A percentile compares a stretch with the other conserved stretches of the same genome.
phyloP scores from a whole-genome alignment of 108 stramenopile species.

The Cylindrotheca fusiformis region DNA sequence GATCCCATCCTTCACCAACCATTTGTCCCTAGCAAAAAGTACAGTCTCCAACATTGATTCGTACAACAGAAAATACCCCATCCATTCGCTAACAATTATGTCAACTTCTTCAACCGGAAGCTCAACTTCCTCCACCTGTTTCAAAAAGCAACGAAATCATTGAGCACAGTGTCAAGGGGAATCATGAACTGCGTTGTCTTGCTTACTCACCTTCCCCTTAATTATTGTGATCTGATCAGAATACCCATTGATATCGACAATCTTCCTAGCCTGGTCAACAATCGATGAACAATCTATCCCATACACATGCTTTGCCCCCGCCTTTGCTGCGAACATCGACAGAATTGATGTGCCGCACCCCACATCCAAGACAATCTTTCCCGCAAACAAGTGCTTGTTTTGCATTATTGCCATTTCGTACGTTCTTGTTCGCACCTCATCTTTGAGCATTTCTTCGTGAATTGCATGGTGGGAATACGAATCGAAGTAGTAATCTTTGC shows the following conservation, averaged over 20 bases:
- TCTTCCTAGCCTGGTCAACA: slow-evolving; percentile 74
- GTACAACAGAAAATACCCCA: slow-evolving; percentile 98
- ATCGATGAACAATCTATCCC: slow-evolving; percentile 93
- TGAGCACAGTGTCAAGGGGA: background rate
- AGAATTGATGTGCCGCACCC: slow-evolving; percentile 95
- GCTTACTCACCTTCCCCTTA: slow-evolving; percentile 66
- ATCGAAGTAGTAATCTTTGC: slow-evolving; percentile 92
- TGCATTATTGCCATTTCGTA: slow-evolving; percentile 85
- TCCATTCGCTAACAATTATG: slow-evolving; percentile 98
- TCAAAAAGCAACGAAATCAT: background rate
- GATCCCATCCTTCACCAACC: slow-evolving; percentile 76
- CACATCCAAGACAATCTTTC: slow-evolving; percentile 87
- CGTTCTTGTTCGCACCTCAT: slow-evolving; percentile 89
- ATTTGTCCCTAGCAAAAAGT: slow-evolving; percentile 88
- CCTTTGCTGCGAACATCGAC: slow-evolving; percentile 89
- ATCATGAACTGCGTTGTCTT: background rate
- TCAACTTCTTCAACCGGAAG: slow-evolving; percentile 87
- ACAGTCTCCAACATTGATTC: slow-evolving; percentile 98
- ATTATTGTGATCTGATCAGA: slow-evolving; percentile 81
- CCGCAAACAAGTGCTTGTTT: slow-evolving; percentile 77
- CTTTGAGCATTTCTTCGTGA: slow-evolving; percentile 97
- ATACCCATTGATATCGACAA: slow-evolving; percentile 84
- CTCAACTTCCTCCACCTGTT: slow-evolving; percentile 83
- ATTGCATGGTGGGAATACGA: slow-evolving; percentile 96
- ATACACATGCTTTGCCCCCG: slow-evolving; percentile 92